Conservation (phyloP, 768 basidiomycete genomes). For the Rhodocollybia butyracea region DNA sequence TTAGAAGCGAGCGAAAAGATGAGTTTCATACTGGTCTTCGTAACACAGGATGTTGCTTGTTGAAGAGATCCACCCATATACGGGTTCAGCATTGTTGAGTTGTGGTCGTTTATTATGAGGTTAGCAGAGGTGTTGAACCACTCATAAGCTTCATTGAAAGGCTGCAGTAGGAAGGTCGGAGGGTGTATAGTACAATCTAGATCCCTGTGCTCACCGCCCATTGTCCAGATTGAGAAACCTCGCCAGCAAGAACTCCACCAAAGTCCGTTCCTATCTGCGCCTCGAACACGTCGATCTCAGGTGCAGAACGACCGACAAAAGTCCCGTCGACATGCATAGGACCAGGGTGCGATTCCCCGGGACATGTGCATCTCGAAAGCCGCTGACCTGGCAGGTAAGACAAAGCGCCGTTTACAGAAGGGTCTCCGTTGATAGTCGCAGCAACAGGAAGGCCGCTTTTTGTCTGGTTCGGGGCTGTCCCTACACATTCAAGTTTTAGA, state of each 20-base stretch:
- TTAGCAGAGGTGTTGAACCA: constrained; percentile 68
- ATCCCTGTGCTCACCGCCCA: constrained; percentile 55
- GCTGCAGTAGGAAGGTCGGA: constrained; percentile 34
- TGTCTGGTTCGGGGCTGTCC: constrained; percentile 86
- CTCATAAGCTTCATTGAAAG: constrained; percentile 70
- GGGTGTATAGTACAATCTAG: not conserved
- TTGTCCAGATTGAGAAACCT: constrained; percentile 85
- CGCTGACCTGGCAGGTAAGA: constrained; percentile 89
- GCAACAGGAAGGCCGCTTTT: constrained; percentile 58
- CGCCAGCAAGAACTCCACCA: constrained; percentile 32
- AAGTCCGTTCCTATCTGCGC: constrained; percentile 35
- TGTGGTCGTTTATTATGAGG: constrained; percentile 50
- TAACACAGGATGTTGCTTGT: constrained; percentile 76
- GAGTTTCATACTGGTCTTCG: constrained; percentile 45
- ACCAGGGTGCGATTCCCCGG: constrained; percentile 83
- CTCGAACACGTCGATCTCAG: constrained; percentile 91
- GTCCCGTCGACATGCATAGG: constrained; percentile 74
- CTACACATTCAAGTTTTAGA: no score
- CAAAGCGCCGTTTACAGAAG: constrained; percentile 46
- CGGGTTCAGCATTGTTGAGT: constrained; percentile 52
- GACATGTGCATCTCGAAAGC: constrained; percentile 86
- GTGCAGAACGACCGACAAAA: constrained; percentile 78
- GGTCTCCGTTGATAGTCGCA: constrained; percentile 61
- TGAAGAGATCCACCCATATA: constrained; percentile 80
- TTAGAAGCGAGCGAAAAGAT: not conserved